These are phyloP conservation scores for Plasmodium gallinaceum DNA, from an alignment of 169 alveolate species.

Conservation along the genomic window DNA sequence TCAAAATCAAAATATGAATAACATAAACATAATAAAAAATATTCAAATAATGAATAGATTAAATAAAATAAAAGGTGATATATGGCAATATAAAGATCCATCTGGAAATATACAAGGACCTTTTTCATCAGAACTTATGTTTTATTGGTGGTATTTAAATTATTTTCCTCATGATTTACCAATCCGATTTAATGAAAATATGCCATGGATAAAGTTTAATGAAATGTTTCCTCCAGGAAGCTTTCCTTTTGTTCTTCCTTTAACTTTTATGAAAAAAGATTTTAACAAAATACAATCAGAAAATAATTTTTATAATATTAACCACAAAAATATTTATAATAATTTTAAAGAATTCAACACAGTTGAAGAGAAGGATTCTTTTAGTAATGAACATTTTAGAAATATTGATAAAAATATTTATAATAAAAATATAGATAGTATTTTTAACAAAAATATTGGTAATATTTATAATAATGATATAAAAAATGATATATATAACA, in stretches of 20 bases:
- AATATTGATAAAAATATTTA: neutral
- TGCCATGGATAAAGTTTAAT: conserved; percentile 86
- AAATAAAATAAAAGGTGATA: conserved; percentile 59
- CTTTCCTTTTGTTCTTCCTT: conserved; percentile 80
- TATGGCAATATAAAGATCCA: conserved; percentile 88
- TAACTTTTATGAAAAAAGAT: conserved; percentile 52
- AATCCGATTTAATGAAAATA: conserved; percentile 80
- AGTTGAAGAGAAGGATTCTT: conserved; percentile 6
- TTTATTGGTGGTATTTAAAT: conserved; percentile 83
- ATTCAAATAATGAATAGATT: conserved; percentile 29
- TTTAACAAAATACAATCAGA: neutral
- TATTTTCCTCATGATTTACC: conserved; percentile 83
- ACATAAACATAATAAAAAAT: neutral
- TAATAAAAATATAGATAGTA: conserved; percentile 2
- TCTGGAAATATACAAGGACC: conserved; percentile 87
- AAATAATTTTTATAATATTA: neutral
- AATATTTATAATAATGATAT: conserved; percentile 3
- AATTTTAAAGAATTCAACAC: neutral
- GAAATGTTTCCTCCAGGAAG: conserved; percentile 81
- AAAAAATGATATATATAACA: neutral
- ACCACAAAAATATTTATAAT: neutral
- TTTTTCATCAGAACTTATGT: conserved; percentile 85
- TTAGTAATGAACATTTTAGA: neutral
- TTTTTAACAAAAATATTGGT: conserved; percentile 2
- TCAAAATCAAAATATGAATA: too few species aligned